Evolutionary conservation across 495 filamentous ascomycete species (phyloP).

Genomic region (Lentithecium fluviatile): DNA sequence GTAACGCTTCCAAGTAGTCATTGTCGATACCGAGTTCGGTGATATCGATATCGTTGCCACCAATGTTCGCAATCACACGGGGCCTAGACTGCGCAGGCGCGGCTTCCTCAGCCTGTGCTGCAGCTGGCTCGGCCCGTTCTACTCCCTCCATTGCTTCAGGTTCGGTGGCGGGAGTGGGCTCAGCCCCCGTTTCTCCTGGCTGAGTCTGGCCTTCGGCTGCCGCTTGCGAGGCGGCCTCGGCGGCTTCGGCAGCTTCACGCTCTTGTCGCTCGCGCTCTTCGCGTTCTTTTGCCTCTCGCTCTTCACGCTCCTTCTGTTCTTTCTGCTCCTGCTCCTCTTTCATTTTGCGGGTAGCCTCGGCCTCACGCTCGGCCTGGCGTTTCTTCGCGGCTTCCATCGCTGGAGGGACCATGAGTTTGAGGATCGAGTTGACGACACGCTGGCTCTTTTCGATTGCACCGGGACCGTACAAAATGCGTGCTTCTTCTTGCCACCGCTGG

Average conservation of each 20-base stretch:
- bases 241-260: slow-evolving; percentile 58
- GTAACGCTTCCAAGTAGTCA: slow-evolving; percentile 88
- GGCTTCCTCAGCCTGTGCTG: slow-evolving; percentile 41
- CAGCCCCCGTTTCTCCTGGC: slow-evolving; percentile 36
- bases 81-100: slow-evolving; percentile 54
- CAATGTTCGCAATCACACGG: slow-evolving; percentile 74
- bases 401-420: slow-evolving; percentile 74
- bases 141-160: slow-evolving; percentile 84
- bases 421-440: slow-evolving; percentile 68
- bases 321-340: slow-evolving; percentile 51
- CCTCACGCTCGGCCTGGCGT: slow-evolving; percentile 41
- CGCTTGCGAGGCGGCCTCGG: slow-evolving; percentile 23
- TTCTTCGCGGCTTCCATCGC: slow-evolving; percentile 75
- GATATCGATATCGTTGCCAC: slow-evolving; percentile 83
- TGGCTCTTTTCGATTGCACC: slow-evolving; percentile 67
- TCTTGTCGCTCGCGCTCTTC: slow-evolving; percentile 59
- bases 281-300: slow-evolving; percentile 65
- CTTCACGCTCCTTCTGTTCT: slow-evolving; percentile 49
- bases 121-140: slow-evolving; percentile 51
- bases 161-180: slow-evolving; percentile 47
- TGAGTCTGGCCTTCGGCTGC: slow-evolving; percentile 33
- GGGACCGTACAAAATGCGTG: slow-evolving; percentile 75
- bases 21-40: slow-evolving; percentile 91
- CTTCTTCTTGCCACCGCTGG: slow-evolving; percentile 86
- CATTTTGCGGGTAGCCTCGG: slow-evolving; percentile 43